phyloP scores from a whole-genome alignment of 2,329 filamentous ascomycete genomes.

The Xylariales sp. region DNA sequence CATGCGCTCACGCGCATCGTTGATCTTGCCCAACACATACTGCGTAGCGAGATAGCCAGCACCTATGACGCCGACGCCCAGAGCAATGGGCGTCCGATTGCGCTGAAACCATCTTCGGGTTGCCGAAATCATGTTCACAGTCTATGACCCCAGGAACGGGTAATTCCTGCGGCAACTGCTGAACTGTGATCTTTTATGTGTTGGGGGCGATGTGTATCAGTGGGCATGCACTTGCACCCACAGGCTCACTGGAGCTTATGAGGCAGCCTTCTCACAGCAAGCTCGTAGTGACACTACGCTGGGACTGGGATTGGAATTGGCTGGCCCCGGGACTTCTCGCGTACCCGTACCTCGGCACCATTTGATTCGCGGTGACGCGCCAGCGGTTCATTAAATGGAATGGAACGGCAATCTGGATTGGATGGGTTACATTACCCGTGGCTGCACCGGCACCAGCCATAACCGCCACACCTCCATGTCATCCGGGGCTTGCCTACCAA shows the following conservation, averaged over 20 bases:
- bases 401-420: conserved; percentile 10
- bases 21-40: conserved; percentile 87
- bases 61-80: conserved; percentile 82
- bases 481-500: not conserved
- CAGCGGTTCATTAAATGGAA: too few species aligned
- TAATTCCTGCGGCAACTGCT: not conserved
- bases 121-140: conserved; percentile 54
- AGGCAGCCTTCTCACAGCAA: too few species aligned
- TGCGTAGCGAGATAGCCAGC: conserved; percentile 88
- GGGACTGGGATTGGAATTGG: too few species aligned
- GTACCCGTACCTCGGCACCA: conserved; percentile 5
- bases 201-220: too few species aligned
- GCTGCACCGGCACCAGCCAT: conserved; percentile 9
- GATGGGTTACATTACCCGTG: too few species aligned
- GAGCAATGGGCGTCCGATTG: conserved; percentile 83
- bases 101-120: conserved; percentile 88
- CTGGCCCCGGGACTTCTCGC: not conserved
- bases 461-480: conserved; percentile 3
- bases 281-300: too few species aligned
- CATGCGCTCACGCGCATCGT: conserved; percentile 92
- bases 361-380: not conserved
- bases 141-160: not conserved
- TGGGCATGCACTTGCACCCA: too few species aligned
- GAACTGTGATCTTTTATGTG: not conserved
- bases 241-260: too few species aligned